Conservation (phyloP, 2,329 filamentous ascomycete genomes). For the Curvularia verruculosa region DNA sequence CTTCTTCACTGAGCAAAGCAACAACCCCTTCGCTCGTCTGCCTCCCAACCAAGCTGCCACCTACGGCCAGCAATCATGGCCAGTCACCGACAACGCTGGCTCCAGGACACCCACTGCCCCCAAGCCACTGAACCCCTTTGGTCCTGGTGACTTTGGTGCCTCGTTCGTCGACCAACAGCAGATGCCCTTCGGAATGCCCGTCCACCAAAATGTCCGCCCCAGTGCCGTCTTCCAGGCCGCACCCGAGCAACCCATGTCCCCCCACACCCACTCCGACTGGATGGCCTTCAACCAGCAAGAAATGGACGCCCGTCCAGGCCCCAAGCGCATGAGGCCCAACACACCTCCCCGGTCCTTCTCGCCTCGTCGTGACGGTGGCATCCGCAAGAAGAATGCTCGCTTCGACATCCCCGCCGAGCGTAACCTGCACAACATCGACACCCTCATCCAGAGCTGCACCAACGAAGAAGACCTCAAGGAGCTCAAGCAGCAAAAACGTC, state of each 20-base stretch:
- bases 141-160: constrained; percentile 57
- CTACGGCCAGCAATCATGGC: constrained; percentile 64
- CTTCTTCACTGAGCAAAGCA: constrained; percentile 57
- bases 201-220: constrained; percentile 52
- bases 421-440: constrained; percentile 92
- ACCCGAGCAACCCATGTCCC: constrained; percentile 61
- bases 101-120: constrained; percentile 75
- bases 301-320: constrained; percentile 56
- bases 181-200: constrained; percentile 46
- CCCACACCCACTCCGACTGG: constrained; percentile 66
- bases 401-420: constrained; percentile 96
- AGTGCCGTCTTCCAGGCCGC: constrained; percentile 57
- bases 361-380: constrained; percentile 79
- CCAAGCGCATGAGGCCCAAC: constrained; percentile 66
- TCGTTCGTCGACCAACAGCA: constrained; percentile 54
- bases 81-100: constrained; percentile 67
- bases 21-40: constrained; percentile 69
- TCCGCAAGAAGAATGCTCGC: constrained; percentile 98
- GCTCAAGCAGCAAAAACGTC: constrained; percentile 95
- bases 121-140: constrained; percentile 72
- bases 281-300: constrained; percentile 59
- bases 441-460: constrained; percentile 83
- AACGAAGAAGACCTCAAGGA: constrained; percentile 96
- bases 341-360: constrained; percentile 77
- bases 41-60: constrained; percentile 55